Conservation (phyloP, 139 green algal genomes). For the Chlorella sp. region DNA sequence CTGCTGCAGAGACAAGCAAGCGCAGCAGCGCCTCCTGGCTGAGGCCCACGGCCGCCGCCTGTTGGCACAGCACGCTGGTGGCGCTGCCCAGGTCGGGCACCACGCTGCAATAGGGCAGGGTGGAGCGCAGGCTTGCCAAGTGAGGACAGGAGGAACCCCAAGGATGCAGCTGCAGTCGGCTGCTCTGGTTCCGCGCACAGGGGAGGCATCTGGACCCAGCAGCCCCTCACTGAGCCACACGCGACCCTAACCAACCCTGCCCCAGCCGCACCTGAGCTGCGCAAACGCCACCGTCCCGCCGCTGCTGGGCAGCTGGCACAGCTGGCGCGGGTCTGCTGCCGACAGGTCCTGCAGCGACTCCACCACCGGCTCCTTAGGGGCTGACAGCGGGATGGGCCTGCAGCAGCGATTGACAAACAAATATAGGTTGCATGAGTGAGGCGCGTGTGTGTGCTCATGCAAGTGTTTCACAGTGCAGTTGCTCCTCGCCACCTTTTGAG, state of each 20-base stretch:
- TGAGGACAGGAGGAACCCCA: too few relatives aligned
- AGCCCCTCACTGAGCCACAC: too few relatives aligned
- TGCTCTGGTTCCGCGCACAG: too few relatives aligned
- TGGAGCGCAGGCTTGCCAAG: background rate
- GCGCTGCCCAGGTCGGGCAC: slow-evolving; percentile 20
- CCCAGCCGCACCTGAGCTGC: background rate
- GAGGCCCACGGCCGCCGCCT: slow-evolving; percentile 27
- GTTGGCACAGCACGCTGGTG: slow-evolving; percentile 19
- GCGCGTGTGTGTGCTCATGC: too few relatives aligned
- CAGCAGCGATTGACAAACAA: background rate
- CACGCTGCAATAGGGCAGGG: background rate
- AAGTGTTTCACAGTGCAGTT: too few relatives aligned
- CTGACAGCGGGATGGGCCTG: slow-evolving; percentile 14
- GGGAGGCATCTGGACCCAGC: too few relatives aligned
- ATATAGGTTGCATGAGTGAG: background rate
- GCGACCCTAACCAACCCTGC: too few relatives aligned
- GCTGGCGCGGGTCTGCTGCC: background rate
- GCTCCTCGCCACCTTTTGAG: too few relatives aligned
- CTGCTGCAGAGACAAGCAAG: slow-evolving; percentile 30
- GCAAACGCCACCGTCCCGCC: slow-evolving; percentile 10
- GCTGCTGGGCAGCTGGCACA: background rate
- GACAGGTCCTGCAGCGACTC: slow-evolving; percentile 12
- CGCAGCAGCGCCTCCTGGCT: slow-evolving; percentile 19
- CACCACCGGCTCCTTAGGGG: background rate
- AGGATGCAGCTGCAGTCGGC: too few relatives aligned